phyloP scores from a whole-genome alignment of 2,329 filamentous ascomycete species.

The Cladosporium velox region DNA sequence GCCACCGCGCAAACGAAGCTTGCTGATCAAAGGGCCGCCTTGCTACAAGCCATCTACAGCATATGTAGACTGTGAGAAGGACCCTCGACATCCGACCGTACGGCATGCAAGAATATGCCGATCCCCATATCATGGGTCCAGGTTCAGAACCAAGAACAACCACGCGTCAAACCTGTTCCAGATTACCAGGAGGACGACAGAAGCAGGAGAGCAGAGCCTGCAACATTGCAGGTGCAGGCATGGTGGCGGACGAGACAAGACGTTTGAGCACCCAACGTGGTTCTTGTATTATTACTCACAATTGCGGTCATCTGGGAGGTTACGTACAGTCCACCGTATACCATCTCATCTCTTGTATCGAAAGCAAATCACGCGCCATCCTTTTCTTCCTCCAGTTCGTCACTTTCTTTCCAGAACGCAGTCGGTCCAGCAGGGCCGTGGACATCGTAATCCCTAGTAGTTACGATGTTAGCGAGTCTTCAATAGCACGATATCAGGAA shows the following conservation, averaged over 20 bases:
- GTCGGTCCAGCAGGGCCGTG: constrained; percentile 74
- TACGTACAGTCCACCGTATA: background rate
- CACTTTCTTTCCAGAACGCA: constrained; percentile 74
- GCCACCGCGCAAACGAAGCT: background rate
- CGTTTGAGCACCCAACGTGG: background rate
- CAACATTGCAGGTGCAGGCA: background rate
- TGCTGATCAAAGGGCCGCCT: background rate
- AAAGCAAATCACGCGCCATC: background rate
- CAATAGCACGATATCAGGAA: no score
- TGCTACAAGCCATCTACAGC: background rate
- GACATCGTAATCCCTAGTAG: constrained; percentile 61
- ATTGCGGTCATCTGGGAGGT: background rate
- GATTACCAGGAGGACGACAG: background rate
- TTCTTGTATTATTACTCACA: background rate
- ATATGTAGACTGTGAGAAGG: background rate
- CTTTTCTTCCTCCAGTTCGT: constrained; percentile 42
- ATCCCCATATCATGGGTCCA: background rate
- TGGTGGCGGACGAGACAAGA: background rate
- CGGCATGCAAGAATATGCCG: background rate
- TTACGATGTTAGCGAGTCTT: background rate
- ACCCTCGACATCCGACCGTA: background rate
- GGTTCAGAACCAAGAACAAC: background rate
- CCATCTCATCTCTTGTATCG: background rate
- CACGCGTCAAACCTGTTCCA: background rate
- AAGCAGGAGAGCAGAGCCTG: background rate